Base-by-base conservation (phyloP, 225 moss, liverwort and hornwort genomes). In the Ulota crispa region DNA sequence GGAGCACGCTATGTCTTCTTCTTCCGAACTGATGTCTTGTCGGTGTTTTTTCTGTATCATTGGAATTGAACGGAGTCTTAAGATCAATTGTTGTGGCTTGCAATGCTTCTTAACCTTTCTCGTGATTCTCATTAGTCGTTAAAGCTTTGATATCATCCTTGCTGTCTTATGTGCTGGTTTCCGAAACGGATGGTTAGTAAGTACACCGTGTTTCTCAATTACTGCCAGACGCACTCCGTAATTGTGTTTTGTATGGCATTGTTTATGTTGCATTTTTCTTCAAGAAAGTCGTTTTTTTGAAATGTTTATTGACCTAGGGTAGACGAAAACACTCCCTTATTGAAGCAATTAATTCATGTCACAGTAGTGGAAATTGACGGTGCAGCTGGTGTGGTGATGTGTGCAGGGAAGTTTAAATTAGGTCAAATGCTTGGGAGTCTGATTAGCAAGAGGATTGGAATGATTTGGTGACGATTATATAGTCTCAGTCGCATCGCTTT, bases 21-120 rank as follows among this genome's bases (percentile, higher is more conserved):
- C 1, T 0, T 56, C 0, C 2, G 0, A 1, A 39, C 5, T 10
- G 9, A 0, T 8, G 20, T 5, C 21, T 41, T 9, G 8, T 65
- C 32, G 10, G 37, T 36, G 12, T 23, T 30, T 23, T 41, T 9
- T 15, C 32, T 21, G 18, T 57, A 6, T 3, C 21, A 26, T 4
- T 18, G 6, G 52, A 65, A 41, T 30, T 56, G 13, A 41, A 57
- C 28, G 19, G 34, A 68, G 20, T 3, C 56, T 55, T 21, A 56
- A 55, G 41, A 42, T 68, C 41, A 65, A 5, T 37, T 11, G 1
- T 23, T 36, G 10, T 65, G 0, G 21, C 20, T 39, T 67, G 31
- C 64, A 64, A 64, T 31, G 3, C 19, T 31, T 31, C 31, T 32
- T 32, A 18, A 18, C 10, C 6, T 47, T 10, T 2, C 15, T 50